A percentile compares a stretch with the other conserved stretches of the same genome.
Conservation (phyloP, 306 rosid species). For the Cicer cuneatum region DNA sequence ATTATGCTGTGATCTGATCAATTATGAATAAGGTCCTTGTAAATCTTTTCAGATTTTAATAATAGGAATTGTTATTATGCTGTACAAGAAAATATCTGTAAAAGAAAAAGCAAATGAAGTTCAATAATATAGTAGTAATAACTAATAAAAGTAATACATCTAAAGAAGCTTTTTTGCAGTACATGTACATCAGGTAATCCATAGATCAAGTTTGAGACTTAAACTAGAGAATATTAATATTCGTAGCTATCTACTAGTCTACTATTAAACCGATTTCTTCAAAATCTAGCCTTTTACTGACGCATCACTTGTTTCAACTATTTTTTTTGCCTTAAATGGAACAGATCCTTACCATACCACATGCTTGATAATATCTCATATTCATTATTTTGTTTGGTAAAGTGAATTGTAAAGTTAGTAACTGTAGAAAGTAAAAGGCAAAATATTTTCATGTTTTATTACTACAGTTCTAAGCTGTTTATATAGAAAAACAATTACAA, state of each 20-base stretch:
- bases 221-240: not conserved
- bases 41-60: not conserved
- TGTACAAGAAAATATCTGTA: conserved; percentile 6
- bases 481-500: too few species aligned
- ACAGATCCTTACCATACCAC: conserved; percentile 1
- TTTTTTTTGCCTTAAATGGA: conserved; percentile 15
- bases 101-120: not conserved
- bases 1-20: conserved; percentile 24
- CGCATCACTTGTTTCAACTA: conserved; percentile 9
- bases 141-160: not conserved
- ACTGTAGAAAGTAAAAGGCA: too few species aligned
- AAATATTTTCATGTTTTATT: too few species aligned
- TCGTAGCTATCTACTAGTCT: not conserved
- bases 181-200: not conserved
- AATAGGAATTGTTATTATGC: not conserved
- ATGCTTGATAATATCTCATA: conserved; percentile 10
- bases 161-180: conserved; percentile 1
- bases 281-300: not conserved
- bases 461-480: too few species aligned
- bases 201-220: not conserved
- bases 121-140: not conserved
- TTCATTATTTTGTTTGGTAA: conserved; percentile 11
- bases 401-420: not conserved
- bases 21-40: not conserved
- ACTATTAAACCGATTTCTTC: conserved; percentile 10